A percentile compares a stretch with the other conserved stretches of the same genome.
Evolutionary conservation across 2,329 filamentous ascomycete species (phyloP).

Genomic region (Aspergillus hortae): DNA sequence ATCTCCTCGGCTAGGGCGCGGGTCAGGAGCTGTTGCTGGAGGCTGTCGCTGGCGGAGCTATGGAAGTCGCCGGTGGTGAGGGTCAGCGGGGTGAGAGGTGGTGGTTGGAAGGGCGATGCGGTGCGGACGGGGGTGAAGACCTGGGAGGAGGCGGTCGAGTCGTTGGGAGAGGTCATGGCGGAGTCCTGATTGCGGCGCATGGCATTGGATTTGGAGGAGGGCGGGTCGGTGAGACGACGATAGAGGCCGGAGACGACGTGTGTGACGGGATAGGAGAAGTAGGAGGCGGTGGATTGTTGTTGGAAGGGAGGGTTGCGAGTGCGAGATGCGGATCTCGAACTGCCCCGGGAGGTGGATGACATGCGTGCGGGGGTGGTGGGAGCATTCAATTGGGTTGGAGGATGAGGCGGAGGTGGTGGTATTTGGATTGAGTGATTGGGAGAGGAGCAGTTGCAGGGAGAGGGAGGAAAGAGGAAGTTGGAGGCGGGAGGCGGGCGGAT

Average conservation of each 20-base stretch:
- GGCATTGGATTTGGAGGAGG: slow-evolving; percentile 16
- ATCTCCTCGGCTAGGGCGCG: slow-evolving; percentile 85
- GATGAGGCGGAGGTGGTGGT: not conserved
- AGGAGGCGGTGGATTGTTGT: slow-evolving; percentile 40
- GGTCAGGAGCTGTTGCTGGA: slow-evolving; percentile 63
- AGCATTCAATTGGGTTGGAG: slow-evolving; percentile 2
- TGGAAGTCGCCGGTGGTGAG: slow-evolving; percentile 52
- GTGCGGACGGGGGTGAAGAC: slow-evolving; percentile 53
- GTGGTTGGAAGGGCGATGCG: slow-evolving; percentile 78
- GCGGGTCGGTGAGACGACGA: slow-evolving; percentile 57
- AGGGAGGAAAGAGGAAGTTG: not conserved
- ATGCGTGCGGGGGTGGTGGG: slow-evolving; percentile 7
- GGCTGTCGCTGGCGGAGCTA: slow-evolving; percentile 25
- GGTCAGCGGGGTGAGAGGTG: slow-evolving; percentile 76
- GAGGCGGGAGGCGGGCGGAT: too few relatives aligned
- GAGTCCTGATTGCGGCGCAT: slow-evolving; percentile 17
- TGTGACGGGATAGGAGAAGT: slow-evolving; percentile 50
- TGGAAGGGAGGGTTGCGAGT: slow-evolving; percentile 22
- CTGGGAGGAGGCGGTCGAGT: slow-evolving; percentile 33
- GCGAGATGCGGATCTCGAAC: slow-evolving; percentile 8
- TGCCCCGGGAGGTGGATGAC: slow-evolving; percentile 12
- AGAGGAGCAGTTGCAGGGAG: not conserved
- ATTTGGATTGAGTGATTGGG: not conserved
- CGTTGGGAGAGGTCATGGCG: slow-evolving; percentile 41
- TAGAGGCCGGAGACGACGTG: slow-evolving; percentile 62